These are phyloP conservation scores for Xylaria sp. DNA, from an alignment of 2,329 filamentous ascomycete genomes.

Conservation along the genomic window DNA sequence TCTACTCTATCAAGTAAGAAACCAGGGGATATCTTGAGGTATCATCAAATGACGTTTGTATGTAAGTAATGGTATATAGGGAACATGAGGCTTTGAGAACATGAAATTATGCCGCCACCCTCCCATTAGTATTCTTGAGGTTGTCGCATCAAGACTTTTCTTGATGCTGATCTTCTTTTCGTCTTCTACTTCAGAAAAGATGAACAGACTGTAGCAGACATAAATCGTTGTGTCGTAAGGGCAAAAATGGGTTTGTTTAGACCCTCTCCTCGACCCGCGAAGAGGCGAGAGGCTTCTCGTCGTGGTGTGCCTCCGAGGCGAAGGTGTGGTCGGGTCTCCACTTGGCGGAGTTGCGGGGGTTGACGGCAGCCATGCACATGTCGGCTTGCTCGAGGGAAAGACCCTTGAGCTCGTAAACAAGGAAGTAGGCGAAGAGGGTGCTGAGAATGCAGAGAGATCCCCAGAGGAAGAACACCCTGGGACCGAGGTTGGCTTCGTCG, in stretches of 20 bases:
- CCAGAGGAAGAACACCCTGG: constrained; percentile 55
- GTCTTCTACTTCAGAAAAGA: constrained; percentile 8
- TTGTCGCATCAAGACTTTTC: constrained; percentile 5
- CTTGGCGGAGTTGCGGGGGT: constrained; percentile 35
- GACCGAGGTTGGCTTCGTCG: constrained; percentile 39
- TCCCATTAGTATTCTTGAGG: constrained; percentile 1
- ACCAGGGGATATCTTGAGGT: constrained; percentile 10
- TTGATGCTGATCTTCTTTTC: neutral
- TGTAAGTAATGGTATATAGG: constrained; percentile 14
- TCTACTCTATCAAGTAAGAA: neutral
- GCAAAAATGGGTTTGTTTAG: constrained; percentile 7
- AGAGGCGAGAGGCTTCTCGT: constrained; percentile 22
- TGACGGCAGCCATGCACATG: constrained; percentile 50
- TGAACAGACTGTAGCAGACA: constrained; percentile 4
- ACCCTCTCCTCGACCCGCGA: constrained; percentile 28
- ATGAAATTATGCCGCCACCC: no score
- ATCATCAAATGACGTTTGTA: constrained; percentile 12
- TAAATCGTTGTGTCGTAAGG: neutral
- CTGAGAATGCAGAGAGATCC: constrained; percentile 51
- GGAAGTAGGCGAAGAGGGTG: constrained; percentile 52
- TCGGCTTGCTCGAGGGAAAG: constrained; percentile 69
- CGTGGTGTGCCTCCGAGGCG: constrained; percentile 31
- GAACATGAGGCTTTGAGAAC: neutral
- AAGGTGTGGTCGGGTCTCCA: constrained; percentile 35
- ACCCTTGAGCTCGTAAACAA: constrained; percentile 70